Evolutionary conservation across 805 yeast species (phyloP).

Genomic region (Metschnikowia cerradonensis): DNA sequence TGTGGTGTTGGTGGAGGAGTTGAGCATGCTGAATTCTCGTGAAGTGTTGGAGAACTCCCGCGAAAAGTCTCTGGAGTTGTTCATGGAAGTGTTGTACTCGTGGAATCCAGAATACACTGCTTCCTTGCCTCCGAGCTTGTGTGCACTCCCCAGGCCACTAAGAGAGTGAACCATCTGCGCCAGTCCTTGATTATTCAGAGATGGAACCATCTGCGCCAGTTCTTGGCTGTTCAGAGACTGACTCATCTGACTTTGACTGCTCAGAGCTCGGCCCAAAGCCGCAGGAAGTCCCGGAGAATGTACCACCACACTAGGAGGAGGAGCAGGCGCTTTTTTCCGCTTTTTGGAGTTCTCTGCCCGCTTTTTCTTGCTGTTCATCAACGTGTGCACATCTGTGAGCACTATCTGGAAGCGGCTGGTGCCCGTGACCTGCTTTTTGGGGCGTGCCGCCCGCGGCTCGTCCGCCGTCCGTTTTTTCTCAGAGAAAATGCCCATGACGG

Average conservation of each 20-base stretch:
- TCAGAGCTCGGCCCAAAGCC: background rate
- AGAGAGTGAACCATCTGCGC: background rate
- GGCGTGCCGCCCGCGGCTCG: constrained; percentile 6
- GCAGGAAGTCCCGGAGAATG: background rate
- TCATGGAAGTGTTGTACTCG: constrained; percentile 18
- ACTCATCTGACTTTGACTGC: background rate
- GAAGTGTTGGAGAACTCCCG: constrained; percentile 10
- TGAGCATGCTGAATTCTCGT: constrained; percentile 29
- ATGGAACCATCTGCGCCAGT: background rate
- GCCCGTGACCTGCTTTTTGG: constrained; percentile 13
- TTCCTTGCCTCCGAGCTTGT: background rate
- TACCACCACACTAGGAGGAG: background rate
- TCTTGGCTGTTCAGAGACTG: background rate
- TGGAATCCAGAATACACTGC: constrained; percentile 3
- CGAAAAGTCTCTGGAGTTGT: constrained; percentile 6
- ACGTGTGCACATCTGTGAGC: constrained; percentile 20
- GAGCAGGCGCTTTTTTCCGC: background rate
- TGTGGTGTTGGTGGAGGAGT: constrained; percentile 25
- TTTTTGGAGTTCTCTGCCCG: constrained; percentile 5
- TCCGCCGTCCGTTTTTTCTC: constrained; percentile 19
- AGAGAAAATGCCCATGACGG: constrained; percentile 38
- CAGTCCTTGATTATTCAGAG: background rate
- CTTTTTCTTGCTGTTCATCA: constrained; percentile 20
- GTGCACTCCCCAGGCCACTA: background rate
- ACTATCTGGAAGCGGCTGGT: constrained; percentile 18